These are phyloP conservation scores for Rutstroemia sp. DNA, from an alignment of 2,329 filamentous ascomycete genomes.

Conservation along the genomic window DNA sequence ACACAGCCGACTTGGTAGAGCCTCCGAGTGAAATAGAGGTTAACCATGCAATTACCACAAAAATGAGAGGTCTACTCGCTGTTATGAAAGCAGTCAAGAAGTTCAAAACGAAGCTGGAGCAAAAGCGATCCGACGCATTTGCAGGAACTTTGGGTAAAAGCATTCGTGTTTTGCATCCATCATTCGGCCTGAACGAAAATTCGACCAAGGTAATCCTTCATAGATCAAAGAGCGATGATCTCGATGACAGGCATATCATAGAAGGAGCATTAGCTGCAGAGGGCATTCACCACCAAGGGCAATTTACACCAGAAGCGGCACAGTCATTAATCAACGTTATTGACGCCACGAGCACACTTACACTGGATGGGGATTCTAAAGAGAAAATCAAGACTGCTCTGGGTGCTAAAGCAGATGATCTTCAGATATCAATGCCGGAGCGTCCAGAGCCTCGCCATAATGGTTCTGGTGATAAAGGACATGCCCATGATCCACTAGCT, in stretches of 20 bases:
- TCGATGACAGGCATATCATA: conserved; percentile 40
- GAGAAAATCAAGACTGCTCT: background rate
- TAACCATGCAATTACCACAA: conserved; percentile 81
- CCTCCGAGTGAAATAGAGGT: conserved; percentile 85
- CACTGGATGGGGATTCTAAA: background rate
- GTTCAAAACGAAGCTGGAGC: conserved; percentile 69
- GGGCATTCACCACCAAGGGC: conserved; percentile 43
- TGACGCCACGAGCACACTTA: conserved; percentile 11
- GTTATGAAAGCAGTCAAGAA: conserved; percentile 86
- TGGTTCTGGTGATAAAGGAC: conserved; percentile 44
- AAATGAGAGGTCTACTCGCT: conserved; percentile 64
- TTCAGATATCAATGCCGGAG: conserved; percentile 1
- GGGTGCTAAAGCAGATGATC: conserved; percentile 12
- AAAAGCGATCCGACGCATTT: conserved; percentile 43
- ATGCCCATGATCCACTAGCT: conserved; percentile 56
- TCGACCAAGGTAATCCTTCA: conserved; percentile 20
- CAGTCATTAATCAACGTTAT: background rate
- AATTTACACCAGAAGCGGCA: conserved; percentile 16
- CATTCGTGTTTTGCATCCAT: conserved; percentile 44
- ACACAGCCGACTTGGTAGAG: conserved; percentile 73
- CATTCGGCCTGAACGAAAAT: conserved; percentile 40
- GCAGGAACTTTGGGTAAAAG: conserved; percentile 53
- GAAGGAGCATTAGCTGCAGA: conserved; percentile 44
- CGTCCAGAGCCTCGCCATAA: background rate
- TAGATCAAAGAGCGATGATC: conserved; percentile 42